Conservation (phyloP, 495 filamentous ascomycete genomes). For the Penicillium taxi region DNA sequence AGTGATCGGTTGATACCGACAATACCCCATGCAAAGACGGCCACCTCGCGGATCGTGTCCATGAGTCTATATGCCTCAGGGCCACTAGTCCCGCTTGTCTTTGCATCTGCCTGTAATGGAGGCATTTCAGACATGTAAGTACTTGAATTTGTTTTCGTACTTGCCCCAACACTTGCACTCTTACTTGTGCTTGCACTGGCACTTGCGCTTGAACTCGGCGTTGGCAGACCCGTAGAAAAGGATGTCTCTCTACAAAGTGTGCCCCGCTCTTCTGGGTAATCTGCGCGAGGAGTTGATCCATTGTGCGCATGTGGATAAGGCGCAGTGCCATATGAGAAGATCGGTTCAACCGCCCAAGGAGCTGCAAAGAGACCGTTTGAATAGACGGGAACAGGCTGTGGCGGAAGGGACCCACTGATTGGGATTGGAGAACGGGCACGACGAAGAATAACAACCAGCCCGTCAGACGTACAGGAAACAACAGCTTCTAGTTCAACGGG, state of each 20-base stretch:
- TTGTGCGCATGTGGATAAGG: conserved; percentile 2
- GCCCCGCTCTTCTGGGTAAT: conserved; percentile 5
- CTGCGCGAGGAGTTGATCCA: background rate
- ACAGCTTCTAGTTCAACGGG: conserved; percentile 74
- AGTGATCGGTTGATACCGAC: conserved; percentile 74
- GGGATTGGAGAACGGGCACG: conserved; percentile 66
- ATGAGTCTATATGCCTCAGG: conserved; percentile 57
- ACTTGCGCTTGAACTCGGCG: no score
- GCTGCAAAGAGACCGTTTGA: conserved; percentile 68
- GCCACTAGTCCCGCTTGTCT: conserved; percentile 25
- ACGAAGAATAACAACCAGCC: conserved; percentile 75
- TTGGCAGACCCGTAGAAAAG: background rate
- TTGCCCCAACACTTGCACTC: no score
- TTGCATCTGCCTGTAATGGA: conserved; percentile 1
- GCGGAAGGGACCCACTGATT: conserved; percentile 25
- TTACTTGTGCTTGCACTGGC: no score
- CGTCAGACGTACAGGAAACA: conserved; percentile 84
- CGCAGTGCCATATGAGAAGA: conserved; percentile 28
- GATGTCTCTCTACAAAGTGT: conserved; percentile 11
- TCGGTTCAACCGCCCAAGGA: conserved; percentile 63
- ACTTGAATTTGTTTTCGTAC: conserved; percentile 6
- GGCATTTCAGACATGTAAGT: background rate
- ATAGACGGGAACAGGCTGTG: conserved; percentile 29
- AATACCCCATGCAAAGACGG: conserved; percentile 43
- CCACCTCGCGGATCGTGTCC: conserved; percentile 73